Base-by-base conservation (phyloP, 1,139 yeast species). In the Suhomyces maxii region DNA sequence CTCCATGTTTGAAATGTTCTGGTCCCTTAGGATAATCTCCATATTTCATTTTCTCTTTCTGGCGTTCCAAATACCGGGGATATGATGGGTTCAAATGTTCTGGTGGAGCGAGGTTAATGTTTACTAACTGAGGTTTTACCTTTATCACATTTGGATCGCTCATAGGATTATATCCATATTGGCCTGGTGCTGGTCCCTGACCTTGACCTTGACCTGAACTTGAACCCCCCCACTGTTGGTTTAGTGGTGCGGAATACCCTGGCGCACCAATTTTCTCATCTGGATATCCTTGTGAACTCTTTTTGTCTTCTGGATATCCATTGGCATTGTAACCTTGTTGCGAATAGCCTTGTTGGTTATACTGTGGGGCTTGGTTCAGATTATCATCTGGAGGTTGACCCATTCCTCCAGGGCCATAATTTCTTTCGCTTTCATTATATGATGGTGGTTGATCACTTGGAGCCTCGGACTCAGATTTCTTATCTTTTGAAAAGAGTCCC, bases 31-130 rank as follows among this genome's bases (percentile, higher is more conserved):
- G 76, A 26, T 47, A 56, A 51, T 69, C 66, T 0, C 78, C 79
- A 8, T 63, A 54, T 9, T 63, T 58, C 32, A 65, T 53, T 32
- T 76, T 53, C 46, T 68, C 64, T 44, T 65, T 65, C 39, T 74
- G 77, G n/a, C 67, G 55, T 36, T 55, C 54, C 32, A 63, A 58
- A 47, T 61, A 74, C 46, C 69, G 67, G 32, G 58, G 71, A 50
- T 72, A 73, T 3, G 71, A 63, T 0, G 76, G 76, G 39, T 71
- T 65, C 41, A 71, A 54, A 46, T 71, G 70, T 40, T 67, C 63
- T 1, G 74, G 71, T 18, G 68, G 68, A 0, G 77, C 67, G 41
- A 56, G 60, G 4, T 69, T 49, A 14, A 74, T 74, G 49, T 73
- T 68, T 14, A 71, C 76, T 47, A 58, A 48, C 35, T 68, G 69